These are phyloP conservation scores for Monosporascus sp. DNA, from an alignment of 2,329 filamentous ascomycete species.

Conservation along the genomic window DNA sequence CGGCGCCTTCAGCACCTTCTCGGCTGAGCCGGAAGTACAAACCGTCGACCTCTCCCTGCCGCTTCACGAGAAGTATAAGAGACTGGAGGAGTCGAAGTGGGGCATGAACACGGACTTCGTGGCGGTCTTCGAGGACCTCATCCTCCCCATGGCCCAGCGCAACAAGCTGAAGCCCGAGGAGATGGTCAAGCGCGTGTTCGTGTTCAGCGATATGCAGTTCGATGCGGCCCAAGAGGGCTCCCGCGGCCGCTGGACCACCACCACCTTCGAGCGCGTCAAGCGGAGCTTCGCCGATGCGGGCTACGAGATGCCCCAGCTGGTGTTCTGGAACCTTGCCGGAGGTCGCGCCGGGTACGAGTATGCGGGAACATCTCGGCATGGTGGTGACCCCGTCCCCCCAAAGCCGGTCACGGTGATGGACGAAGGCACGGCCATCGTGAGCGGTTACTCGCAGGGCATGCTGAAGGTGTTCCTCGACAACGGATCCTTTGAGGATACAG, in stretches of 20 bases:
- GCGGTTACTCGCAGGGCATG: slow-evolving; percentile 52
- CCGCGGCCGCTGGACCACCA: slow-evolving; percentile 31
- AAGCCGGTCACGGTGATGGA: slow-evolving; percentile 45
- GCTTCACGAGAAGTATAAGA: slow-evolving; percentile 36
- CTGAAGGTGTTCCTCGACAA: slow-evolving; percentile 51
- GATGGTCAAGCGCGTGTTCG: slow-evolving; percentile 57
- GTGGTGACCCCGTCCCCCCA: slow-evolving; percentile 28
- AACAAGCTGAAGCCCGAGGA: slow-evolving; percentile 47
- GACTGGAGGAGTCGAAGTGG: slow-evolving; percentile 30
- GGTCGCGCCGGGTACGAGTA: slow-evolving; percentile 20
- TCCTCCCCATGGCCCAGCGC: slow-evolving; percentile 47
- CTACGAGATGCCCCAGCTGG: slow-evolving; percentile 53
- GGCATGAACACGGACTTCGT: slow-evolving; percentile 45
- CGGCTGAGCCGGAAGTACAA: slow-evolving; percentile 32
- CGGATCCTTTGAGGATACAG: slow-evolving; percentile 37
- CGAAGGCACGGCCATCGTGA: slow-evolving; percentile 43
- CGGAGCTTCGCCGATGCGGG: slow-evolving; percentile 39
- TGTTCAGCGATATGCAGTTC: slow-evolving; percentile 60
- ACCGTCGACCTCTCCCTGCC: slow-evolving; percentile 31
- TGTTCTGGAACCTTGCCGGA: slow-evolving; percentile 55
- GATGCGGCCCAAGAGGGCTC: slow-evolving; percentile 26
- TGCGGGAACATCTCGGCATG: no score
- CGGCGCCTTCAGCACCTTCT: slow-evolving; percentile 52
- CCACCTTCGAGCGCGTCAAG: slow-evolving; percentile 46
- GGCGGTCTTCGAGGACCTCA: slow-evolving; percentile 46